A percentile compares a stretch with the other conserved stretches of the same genome.
phyloP scores from a whole-genome alignment of 352 stramenopile species.

The Nothophytophthora sp. region DNA sequence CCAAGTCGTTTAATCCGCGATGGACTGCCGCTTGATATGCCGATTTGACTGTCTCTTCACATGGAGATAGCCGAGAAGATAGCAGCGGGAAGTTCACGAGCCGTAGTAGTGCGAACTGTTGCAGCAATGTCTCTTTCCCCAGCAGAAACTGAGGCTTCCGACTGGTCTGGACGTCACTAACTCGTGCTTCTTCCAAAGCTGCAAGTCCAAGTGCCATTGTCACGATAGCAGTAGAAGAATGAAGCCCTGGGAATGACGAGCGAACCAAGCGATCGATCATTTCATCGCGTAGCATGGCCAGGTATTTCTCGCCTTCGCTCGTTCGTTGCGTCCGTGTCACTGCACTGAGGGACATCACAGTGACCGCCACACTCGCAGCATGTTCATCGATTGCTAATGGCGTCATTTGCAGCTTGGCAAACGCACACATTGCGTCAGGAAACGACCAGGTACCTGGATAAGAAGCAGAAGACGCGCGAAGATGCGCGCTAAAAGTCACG shows the following conservation, averaged over 20 bases:
- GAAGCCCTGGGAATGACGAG: conserved; percentile 17
- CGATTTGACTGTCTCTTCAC: not conserved
- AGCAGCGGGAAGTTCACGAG: conserved; percentile 27
- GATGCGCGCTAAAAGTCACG: conserved; percentile 14
- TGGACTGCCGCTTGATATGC: conserved; percentile 15
- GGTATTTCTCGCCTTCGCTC: conserved; percentile 7
- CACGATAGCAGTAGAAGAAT: conserved; percentile 18
- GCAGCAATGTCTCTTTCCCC: conserved; percentile 24
- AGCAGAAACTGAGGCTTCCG: conserved; percentile 5
- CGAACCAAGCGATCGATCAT: conserved; percentile 19
- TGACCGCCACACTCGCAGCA: conserved; percentile 16
- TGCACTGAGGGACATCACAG: conserved; percentile 18
- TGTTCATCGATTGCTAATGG: not conserved
- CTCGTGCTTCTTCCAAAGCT: conserved; percentile 13
- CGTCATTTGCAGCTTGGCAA: conserved; percentile 5
- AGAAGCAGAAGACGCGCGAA: conserved; percentile 1
- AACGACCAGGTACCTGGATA: conserved; percentile 6
- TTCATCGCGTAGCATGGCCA: conserved; percentile 16
- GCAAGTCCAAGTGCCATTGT: conserved; percentile 26
- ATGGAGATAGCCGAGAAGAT: conserved; percentile 17
- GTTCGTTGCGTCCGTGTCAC: conserved; percentile 5
- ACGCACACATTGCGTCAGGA: conserved; percentile 12
- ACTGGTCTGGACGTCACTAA: not conserved
- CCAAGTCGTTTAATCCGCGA: conserved; percentile 6
- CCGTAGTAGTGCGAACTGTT: conserved; percentile 36